Base-by-base conservation (phyloP, 2,329 filamentous ascomycete genomes). In the Pseudocercospora cruenta region DNA sequence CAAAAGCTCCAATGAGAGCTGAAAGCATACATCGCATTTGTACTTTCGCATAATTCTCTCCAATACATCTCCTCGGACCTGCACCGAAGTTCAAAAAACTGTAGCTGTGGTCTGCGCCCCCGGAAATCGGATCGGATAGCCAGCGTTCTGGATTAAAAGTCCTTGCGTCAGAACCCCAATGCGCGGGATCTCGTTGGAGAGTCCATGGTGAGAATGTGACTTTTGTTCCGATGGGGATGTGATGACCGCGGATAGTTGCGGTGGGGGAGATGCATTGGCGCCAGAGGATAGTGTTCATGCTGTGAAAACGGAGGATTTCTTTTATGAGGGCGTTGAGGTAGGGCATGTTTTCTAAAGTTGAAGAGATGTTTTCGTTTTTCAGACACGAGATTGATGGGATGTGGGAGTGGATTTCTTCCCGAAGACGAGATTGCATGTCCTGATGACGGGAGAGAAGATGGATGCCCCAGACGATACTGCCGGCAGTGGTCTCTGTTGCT, bases 261-360 rank as follows among this genome's bases (percentile, higher is more conserved):
- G 12, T 43, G n/a, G 39, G 2, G 7, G 33, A 36, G 5, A 63
- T 31, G 10, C 31, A 60, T 31, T 68, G 39, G 19, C 66, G 62
- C 66, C 66, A 68, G 14, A 68, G 63, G 36, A 68, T 62, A 14
- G 66, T 65, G 55, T 68, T 68, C 54, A 68, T 61, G 60, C 62
- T 65, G 39, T 69, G 67, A 47, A 67, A 67, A 2, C 67, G 64
- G 22, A 69, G 61, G 4, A 64, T 55, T 51, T 69, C 67, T 22
- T 67, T 69, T 21, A 67, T 62, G 24, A 69, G 53, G 3, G 67
- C 64, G 62, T 67, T 39, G 45, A 69, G 64, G 58, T 69, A 69
- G 19, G 60, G 60, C 45, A 66, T 63, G 16, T 16, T n/a, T 10
- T 58, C 58, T 12, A 67, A 43, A 6, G 22, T 49, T 2, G 31